Evolutionary conservation across 2,329 filamentous ascomycete genomes (phyloP), one percentile per base, ranked within the genome.

Genomic region (Paecilomyces variotii): DNA sequence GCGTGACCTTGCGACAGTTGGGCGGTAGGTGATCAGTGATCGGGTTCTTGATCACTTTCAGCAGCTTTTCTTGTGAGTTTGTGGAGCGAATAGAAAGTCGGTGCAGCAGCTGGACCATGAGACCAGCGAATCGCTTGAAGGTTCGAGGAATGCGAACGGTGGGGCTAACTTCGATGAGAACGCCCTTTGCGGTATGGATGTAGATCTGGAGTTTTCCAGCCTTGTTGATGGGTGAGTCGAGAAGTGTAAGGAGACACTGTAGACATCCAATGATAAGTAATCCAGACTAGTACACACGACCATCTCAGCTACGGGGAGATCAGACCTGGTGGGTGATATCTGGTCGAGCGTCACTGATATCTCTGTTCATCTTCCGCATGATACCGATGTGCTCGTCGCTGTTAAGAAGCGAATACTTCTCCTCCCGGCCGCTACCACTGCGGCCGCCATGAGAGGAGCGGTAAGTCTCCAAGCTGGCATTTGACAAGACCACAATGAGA

Each of bases 301-400:
- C 19, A 9, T 24, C 25, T 25, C 12, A 28, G 60, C 57, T 57
- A 57, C 55, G 59, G 63, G 61, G 53, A 57, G 65, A 61, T 75
- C 84, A 70, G 80, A 97, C 93, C 90, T 97, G 94, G 75, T 99
- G 94, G 53, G 94, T 96, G 70, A 99, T 99, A 76, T 99, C 94
- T 52, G 94, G 94, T 67, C 94, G 87, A 61, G 94, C 94, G 77
- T 99, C 94, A 74, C 92, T 97, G 65, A 99, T 97, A 74, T 99
- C 94, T 67, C 94, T 85, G 74, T 96, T 96, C 93, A 97, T 97
- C 82, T 97, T 99, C 70, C 94, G 88, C 91, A 99, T 96, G 64
- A 97, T 89, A 62, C 94, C 94, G 67, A 99, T 99, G 74, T 99
- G 94, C 78, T 99, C 94, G 72, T 99, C 94, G 76, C 92, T 97